Conservation (phyloP, 2,329 filamentous ascomycete species). For the Rutstroemia sp. region DNA sequence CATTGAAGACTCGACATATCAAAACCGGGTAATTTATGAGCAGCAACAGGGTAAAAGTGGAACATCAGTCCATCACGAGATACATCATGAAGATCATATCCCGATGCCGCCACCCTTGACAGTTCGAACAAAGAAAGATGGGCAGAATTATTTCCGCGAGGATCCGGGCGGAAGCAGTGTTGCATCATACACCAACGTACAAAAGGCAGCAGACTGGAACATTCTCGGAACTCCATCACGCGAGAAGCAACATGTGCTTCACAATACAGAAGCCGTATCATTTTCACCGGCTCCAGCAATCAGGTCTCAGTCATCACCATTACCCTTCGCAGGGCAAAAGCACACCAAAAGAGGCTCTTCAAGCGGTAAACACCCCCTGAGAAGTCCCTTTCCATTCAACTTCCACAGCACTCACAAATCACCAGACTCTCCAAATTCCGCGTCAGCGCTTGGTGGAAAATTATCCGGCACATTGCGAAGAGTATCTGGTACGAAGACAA, state of each 20-base stretch:
- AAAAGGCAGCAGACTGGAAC: background rate
- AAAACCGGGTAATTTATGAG: constrained; percentile 6
- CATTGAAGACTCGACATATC: constrained; percentile 8
- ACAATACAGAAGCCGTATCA: background rate
- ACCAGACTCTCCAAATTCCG: background rate
- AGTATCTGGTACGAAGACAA: constrained; percentile 3
- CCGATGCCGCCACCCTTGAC: background rate
- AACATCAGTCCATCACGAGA: background rate
- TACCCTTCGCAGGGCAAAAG: too few species aligned
- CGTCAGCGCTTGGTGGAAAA: background rate
- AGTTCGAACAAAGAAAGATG: background rate
- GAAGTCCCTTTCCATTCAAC: constrained; percentile 17
- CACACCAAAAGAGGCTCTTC: constrained; percentile 9
- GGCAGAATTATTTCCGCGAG: constrained; percentile 1
- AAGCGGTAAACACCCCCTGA: constrained; percentile 14
- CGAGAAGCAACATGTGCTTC: background rate
- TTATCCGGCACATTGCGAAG: constrained; percentile 14
- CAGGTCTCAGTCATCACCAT: background rate
- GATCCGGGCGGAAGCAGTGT: background rate
- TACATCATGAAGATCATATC: background rate
- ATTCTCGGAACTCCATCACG: background rate
- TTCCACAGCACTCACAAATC: background rate
- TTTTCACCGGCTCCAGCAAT: background rate
- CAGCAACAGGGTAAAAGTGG: background rate
- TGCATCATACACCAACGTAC: background rate